These are phyloP conservation scores for Tripidium arundinaceum DNA, from an alignment of 202 grass and related monocot species.

Conservation along the genomic window DNA sequence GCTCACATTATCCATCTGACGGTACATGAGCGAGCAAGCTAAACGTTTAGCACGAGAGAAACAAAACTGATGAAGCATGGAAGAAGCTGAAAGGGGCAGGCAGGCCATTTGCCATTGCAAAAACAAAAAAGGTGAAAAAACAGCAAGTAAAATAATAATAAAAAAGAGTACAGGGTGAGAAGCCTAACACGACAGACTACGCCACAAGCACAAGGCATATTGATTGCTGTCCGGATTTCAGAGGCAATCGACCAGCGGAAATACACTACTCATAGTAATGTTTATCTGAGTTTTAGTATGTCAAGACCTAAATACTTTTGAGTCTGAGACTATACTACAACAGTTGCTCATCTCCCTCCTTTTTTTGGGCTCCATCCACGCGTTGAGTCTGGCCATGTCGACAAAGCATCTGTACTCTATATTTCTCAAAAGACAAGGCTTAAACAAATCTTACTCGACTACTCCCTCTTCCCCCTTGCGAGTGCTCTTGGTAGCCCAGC, in stretches of 20 bases:
- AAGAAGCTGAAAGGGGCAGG: background rate
- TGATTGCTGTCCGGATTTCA: background rate
- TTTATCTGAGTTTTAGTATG: background rate
- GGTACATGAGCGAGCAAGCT: background rate
- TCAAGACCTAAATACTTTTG: background rate
- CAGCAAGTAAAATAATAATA: background rate
- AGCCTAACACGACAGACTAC: background rate
- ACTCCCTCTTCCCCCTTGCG: background rate
- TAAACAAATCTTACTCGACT: background rate
- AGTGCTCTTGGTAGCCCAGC: background rate
- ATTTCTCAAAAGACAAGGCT: background rate
- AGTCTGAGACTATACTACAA: slow-evolving; percentile 3
- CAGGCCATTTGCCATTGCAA: background rate
- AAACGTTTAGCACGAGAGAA: background rate
- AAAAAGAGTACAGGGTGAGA: background rate
- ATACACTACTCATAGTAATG: background rate
- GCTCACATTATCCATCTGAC: background rate
- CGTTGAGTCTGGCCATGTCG: background rate
- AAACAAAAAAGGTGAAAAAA: background rate
- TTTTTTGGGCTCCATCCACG: background rate
- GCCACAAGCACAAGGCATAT: background rate
- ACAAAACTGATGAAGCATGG: background rate
- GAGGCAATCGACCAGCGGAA: background rate
- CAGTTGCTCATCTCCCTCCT: background rate
- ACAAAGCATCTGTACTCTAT: background rate